Conservation (phyloP, 2,329 filamentous ascomycete genomes). For the Cylindrodendrum hubeiense region DNA sequence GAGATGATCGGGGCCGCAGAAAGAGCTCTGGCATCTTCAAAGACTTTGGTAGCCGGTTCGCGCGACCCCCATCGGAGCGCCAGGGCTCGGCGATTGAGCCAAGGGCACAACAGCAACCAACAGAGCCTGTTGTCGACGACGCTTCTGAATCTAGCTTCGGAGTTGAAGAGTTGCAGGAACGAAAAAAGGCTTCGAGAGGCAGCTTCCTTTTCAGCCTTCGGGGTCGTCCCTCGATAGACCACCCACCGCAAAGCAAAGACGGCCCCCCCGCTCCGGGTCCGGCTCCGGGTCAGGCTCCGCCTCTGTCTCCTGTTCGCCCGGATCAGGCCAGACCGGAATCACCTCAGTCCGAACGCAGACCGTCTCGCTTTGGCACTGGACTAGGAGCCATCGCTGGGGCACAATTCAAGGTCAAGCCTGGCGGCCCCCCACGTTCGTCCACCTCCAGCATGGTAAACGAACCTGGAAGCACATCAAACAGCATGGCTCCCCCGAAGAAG, state of each 20-base stretch:
- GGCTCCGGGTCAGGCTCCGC: slow-evolving; percentile 29
- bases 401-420: slow-evolving; percentile 31
- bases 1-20: slow-evolving; percentile 52
- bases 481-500: slow-evolving; percentile 52
- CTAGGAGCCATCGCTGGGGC: slow-evolving; percentile 33
- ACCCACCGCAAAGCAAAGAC: slow-evolving; percentile 30
- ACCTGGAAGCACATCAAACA: slow-evolving; percentile 22
- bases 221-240: slow-evolving; percentile 29
- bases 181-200: slow-evolving; percentile 51
- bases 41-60: slow-evolving; percentile 61
- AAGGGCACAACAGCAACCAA: slow-evolving; percentile 26
- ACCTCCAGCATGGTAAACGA: slow-evolving; percentile 40
- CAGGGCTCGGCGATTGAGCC: slow-evolving; percentile 43
- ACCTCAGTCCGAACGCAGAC: slow-evolving; percentile 52
- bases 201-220: slow-evolving; percentile 53
- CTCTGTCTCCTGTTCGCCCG: slow-evolving; percentile 33
- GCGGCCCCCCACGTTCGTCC: slow-evolving; percentile 36
- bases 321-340: slow-evolving; percentile 34
- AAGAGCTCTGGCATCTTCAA: slow-evolving; percentile 63
- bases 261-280: slow-evolving; percentile 30
- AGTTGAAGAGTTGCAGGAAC: slow-evolving; percentile 53
- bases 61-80: slow-evolving; percentile 50
- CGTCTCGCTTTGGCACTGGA: slow-evolving; percentile 53
- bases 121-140: slow-evolving; percentile 47
- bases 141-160: slow-evolving; percentile 57